Percentiles rank a stretch among this genome's conserved stretches.
phyloP scores from a whole-genome alignment of 305 asterid species.

The Solanum hybrid region DNA sequence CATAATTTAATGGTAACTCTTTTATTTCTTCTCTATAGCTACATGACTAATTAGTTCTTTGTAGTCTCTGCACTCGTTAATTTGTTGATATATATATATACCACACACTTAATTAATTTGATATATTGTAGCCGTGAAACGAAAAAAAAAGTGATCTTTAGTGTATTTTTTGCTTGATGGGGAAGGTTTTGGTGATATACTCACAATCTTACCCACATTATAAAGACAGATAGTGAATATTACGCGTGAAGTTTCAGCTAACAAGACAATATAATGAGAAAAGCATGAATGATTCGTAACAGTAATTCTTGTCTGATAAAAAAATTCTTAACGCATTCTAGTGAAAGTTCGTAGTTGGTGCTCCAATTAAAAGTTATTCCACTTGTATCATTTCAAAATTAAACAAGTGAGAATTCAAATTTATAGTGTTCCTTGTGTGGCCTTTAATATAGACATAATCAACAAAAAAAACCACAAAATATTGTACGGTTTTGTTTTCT shows the following conservation, averaged over 20 bases:
- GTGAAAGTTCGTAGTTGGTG: not conserved
- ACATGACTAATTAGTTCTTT: not conserved
- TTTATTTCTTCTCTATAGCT: not conserved
- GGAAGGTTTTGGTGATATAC: not conserved
- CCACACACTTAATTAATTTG: not conserved
- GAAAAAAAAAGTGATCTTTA: not conserved
- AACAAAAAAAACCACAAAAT: not conserved
- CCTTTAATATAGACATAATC: not conserved
- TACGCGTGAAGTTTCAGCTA: not conserved
- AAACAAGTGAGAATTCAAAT: not conserved
- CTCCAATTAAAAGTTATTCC: constrained; percentile 1
- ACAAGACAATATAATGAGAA: not conserved
- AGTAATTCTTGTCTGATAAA: not conserved
- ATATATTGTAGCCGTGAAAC: not conserved
- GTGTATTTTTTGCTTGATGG: not conserved
- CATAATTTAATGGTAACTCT: not conserved
- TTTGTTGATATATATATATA: not conserved
- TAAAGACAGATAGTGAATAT: not conserved
- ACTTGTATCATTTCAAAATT: not conserved
- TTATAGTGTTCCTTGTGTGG: not conserved
- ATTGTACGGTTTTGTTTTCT: constrained; percentile 8
- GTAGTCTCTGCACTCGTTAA: not conserved
- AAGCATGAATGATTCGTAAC: not conserved
- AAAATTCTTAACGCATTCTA: not conserved
- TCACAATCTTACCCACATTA: not conserved